phyloP scores from a whole-genome alignment of 371 early-diverging fungal genomes.

The Mucor plumbeus region DNA sequence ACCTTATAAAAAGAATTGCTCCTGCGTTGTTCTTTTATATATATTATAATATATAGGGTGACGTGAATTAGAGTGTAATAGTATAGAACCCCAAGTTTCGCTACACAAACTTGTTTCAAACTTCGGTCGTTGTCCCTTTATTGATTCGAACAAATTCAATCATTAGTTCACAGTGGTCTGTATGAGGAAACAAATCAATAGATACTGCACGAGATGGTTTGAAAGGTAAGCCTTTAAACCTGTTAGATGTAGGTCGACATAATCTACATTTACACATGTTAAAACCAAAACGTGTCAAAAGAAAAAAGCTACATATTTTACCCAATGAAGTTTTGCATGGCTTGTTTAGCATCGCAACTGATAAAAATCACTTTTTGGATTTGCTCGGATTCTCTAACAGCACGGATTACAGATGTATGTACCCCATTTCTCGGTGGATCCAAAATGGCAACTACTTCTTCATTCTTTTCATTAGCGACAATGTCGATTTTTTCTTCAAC shows the following conservation, averaged over 20 bases:
- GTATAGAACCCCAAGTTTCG: not conserved
- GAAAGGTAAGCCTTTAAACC: constrained; percentile 61
- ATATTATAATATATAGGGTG: constrained; percentile 3
- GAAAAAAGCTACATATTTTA: constrained; percentile 27
- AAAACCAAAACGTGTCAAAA: not conserved
- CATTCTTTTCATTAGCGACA: constrained; percentile 34
- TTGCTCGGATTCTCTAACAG: constrained; percentile 57
- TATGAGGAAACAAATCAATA: constrained; percentile 83
- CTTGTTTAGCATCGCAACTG: constrained; percentile 68
- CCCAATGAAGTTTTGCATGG: constrained; percentile 68
- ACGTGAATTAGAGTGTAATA: constrained; percentile 6
- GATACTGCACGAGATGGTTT: constrained; percentile 57
- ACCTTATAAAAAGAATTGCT: not conserved
- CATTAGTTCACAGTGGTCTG: constrained; percentile 70
- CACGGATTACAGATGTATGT: constrained; percentile 61
- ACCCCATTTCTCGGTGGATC: constrained; percentile 77
- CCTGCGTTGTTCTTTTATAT: constrained; percentile 6
- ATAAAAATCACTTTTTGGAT: constrained; percentile 71
- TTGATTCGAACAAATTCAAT: constrained; percentile 55
- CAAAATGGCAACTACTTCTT: constrained; percentile 60
- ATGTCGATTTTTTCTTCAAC: constrained; percentile 66
- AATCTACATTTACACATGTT: constrained; percentile 20
- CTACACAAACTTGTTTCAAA: constrained; percentile 6
- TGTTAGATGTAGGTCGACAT: constrained; percentile 61
- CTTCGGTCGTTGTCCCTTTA: not conserved